phyloP scores from a whole-genome alignment of 371 early-diverging fungal genomes.

The Chytridiales sp. region DNA sequence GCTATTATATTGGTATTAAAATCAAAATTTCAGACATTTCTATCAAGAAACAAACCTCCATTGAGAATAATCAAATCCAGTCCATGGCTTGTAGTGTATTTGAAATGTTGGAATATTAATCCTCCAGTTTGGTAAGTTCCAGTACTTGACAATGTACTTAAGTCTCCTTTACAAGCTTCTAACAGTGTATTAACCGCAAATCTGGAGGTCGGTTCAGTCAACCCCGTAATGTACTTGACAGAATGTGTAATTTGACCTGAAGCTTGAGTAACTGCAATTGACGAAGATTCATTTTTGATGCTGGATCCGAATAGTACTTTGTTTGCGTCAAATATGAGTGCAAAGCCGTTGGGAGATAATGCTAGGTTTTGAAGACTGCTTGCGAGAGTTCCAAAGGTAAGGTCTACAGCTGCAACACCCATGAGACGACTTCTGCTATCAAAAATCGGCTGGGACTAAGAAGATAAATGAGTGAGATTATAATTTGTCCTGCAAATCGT shows the following conservation, averaged over 20 bases:
- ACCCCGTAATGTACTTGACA: neutral
- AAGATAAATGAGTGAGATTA: too few relatives aligned
- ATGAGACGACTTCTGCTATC: too few relatives aligned
- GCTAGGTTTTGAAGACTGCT: neutral
- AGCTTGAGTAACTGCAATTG: neutral
- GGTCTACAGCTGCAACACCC: neutral
- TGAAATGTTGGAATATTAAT: neutral
- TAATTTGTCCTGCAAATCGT: too few relatives aligned
- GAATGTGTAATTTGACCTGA: neutral
- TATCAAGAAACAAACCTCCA: too few relatives aligned
- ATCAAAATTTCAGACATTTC: too few relatives aligned
- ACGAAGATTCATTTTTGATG: neutral
- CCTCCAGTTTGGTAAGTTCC: neutral
- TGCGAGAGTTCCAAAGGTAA: neutral
- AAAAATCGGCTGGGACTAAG: too few relatives aligned
- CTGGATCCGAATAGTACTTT: neutral
- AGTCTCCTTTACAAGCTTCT: neutral
- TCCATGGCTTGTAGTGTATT: too few relatives aligned
- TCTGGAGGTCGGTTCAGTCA: neutral
- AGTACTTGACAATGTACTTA: neutral
- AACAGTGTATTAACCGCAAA: neutral
- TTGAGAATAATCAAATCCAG: too few relatives aligned
- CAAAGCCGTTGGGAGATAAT: conserved; percentile 3
- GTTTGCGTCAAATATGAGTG: neutral
- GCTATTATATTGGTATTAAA: too few relatives aligned